A percentile compares a stretch with the other conserved stretches of the same genome.
Evolutionary conservation across 306 rosid genomes (phyloP).

Genomic region (Adenanthera pavonina): DNA sequence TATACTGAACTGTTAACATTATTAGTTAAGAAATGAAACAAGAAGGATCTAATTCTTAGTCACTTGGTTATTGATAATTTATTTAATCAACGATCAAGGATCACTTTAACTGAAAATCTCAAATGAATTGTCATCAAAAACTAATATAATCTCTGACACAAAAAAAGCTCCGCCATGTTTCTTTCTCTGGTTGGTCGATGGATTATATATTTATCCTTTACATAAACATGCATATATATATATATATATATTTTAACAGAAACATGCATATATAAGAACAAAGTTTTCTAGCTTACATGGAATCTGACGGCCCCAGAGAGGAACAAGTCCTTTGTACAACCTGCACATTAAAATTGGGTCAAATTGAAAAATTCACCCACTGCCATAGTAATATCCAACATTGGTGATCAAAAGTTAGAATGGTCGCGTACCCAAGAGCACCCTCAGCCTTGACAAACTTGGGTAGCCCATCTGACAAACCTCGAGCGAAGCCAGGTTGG

Average conservation of each 20-base stretch:
- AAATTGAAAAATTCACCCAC: background rate
- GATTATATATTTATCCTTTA: conserved; percentile 1
- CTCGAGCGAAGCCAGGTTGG: conserved; percentile 86
- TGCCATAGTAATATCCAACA: background rate
- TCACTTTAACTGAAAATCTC: too few relatives aligned
- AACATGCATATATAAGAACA: background rate
- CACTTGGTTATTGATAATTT: too few relatives aligned
- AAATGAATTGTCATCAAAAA: too few relatives aligned
- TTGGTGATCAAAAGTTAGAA: background rate
- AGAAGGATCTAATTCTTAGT: too few relatives aligned
- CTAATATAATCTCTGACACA: background rate
- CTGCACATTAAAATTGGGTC: conserved; percentile 47
- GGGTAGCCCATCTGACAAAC: conserved; percentile 76
- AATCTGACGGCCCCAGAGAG: conserved; percentile 95
- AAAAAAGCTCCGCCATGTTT: background rate
- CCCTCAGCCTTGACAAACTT: conserved; percentile 78
- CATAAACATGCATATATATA: background rate
- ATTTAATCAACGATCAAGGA: too few relatives aligned
- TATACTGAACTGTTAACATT: too few relatives aligned
- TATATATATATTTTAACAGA: too few relatives aligned
- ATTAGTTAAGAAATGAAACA: too few relatives aligned
- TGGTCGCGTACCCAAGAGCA: conserved; percentile 50
- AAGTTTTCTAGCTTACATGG: conserved; percentile 66
- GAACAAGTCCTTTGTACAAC: conserved; percentile 81
- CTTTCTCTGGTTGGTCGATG: background rate